Conservation (phyloP, 441 rosid species). For the Populus hybrid region DNA sequence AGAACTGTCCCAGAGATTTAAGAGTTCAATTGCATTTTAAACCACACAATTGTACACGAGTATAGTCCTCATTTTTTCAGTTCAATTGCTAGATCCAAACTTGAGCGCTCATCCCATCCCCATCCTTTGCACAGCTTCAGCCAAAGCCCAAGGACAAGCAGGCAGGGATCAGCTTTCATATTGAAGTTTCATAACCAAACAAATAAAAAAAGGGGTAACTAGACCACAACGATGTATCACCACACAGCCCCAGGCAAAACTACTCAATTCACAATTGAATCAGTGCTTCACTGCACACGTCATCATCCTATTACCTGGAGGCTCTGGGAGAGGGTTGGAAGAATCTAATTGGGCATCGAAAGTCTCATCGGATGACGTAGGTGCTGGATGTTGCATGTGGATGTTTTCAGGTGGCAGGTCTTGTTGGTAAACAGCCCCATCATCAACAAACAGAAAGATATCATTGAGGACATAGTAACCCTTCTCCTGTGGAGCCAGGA, state of each 20-base stretch:
- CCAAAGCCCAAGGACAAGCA: not conserved
- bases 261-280: not conserved
- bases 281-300: not conserved
- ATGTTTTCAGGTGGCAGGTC: conserved; percentile 29
- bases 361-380: conserved; percentile 43
- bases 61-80: not conserved
- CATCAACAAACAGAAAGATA: conserved; percentile 73
- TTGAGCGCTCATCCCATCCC: not conserved
- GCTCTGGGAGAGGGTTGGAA: conserved; percentile 51
- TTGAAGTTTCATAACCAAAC: not conserved
- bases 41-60: not conserved
- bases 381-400: conserved; percentile 39
- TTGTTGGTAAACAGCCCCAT: conserved; percentile 46
- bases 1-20: not conserved
- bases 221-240: not conserved
- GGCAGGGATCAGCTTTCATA: not conserved
- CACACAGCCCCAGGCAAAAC: not conserved
- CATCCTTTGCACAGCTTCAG: not conserved
- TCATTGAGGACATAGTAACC: conserved; percentile 91
- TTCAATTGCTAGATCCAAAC: not conserved
- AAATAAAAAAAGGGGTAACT: not conserved
- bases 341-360: conserved; percentile 47
- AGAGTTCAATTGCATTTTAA: not conserved
- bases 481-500: conserved; percentile 92
- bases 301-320: conserved; percentile 49